These are phyloP conservation scores for Hyaloscypha variabilis DNA, from an alignment of 495 filamentous ascomycete genomes.

Conservation along the genomic window DNA sequence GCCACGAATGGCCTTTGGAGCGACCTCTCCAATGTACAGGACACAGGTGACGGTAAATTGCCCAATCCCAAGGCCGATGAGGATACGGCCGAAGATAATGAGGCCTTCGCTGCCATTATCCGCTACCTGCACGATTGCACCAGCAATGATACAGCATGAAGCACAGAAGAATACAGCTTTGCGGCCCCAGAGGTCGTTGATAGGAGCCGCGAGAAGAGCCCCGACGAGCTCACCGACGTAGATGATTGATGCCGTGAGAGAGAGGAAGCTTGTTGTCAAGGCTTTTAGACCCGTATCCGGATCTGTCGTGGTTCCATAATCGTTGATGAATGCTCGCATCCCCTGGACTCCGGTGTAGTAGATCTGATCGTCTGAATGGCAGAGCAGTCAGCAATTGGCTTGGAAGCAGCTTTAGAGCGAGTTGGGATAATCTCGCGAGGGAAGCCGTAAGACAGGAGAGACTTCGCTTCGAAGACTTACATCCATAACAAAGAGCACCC, in stretches of 20 bases:
- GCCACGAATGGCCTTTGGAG: slow-evolving; percentile 38
- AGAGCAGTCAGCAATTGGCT: neutral
- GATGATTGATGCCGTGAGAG: slow-evolving; percentile 31
- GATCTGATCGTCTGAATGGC: slow-evolving; percentile 21
- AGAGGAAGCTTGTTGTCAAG: slow-evolving; percentile 18
- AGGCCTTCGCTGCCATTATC: slow-evolving; percentile 8
- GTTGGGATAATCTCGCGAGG: neutral
- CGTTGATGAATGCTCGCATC: slow-evolving; percentile 29
- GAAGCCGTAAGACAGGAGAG: neutral
- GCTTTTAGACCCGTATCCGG: slow-evolving; percentile 9
- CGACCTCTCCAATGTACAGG: slow-evolving; percentile 39
- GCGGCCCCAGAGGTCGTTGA: slow-evolving; percentile 33
- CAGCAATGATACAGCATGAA: slow-evolving; percentile 28
- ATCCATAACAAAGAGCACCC: slow-evolving; percentile 12
- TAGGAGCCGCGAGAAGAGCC: slow-evolving; percentile 27
- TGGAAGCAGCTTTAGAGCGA: neutral
- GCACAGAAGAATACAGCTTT: slow-evolving; percentile 30
- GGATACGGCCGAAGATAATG: slow-evolving; percentile 28
- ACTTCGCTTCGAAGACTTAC: neutral
- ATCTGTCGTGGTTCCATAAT: slow-evolving; percentile 17
- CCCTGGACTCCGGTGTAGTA: slow-evolving; percentile 33
- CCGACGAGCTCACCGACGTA: slow-evolving; percentile 33
- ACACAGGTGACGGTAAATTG: slow-evolving; percentile 30
- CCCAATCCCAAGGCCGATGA: slow-evolving; percentile 33
- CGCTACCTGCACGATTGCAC: slow-evolving; percentile 28